Percentiles rank a stretch among this genome's conserved stretches.
Conservation (phyloP, 2,329 filamentous ascomycete genomes). For the Trichoderma oligosporum region DNA sequence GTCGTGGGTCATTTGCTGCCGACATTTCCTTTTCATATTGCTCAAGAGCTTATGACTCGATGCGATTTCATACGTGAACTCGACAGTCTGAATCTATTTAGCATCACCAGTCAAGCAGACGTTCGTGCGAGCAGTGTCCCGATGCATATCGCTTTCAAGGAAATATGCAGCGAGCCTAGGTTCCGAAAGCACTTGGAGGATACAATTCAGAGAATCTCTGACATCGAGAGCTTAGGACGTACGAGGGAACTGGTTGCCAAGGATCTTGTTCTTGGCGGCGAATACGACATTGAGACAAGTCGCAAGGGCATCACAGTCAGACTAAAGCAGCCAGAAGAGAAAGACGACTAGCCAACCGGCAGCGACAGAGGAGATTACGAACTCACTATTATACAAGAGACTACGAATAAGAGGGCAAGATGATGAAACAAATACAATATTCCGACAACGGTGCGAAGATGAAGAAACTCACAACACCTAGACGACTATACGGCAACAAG, state of each 20-base stretch:
- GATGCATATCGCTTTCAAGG: slow-evolving; percentile 88
- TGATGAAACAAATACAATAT: neutral
- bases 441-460: neutral
- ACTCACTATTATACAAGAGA: neutral
- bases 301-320: slow-evolving; percentile 41
- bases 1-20: slow-evolving; percentile 72
- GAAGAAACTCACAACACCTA: neutral
- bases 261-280: slow-evolving; percentile 80
- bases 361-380: neutral
- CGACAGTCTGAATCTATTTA: slow-evolving; percentile 92
- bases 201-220: slow-evolving; percentile 80
- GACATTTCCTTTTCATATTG: slow-evolving; percentile 73
- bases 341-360: slow-evolving; percentile 18
- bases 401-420: neutral
- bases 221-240: slow-evolving; percentile 86
- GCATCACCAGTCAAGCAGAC: slow-evolving; percentile 80
- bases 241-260: slow-evolving; percentile 96
- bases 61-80: slow-evolving; percentile 91
- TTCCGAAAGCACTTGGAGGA: slow-evolving; percentile 80
- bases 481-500: neutral
- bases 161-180: slow-evolving; percentile 71
- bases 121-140: slow-evolving; percentile 92
- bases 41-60: slow-evolving; percentile 90
- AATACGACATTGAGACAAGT: slow-evolving; percentile 61
- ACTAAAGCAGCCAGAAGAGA: slow-evolving; percentile 42